Evolutionary conservation across 202 grass and related monocot genomes (phyloP).

Genomic region (Eragrostis tef): DNA sequence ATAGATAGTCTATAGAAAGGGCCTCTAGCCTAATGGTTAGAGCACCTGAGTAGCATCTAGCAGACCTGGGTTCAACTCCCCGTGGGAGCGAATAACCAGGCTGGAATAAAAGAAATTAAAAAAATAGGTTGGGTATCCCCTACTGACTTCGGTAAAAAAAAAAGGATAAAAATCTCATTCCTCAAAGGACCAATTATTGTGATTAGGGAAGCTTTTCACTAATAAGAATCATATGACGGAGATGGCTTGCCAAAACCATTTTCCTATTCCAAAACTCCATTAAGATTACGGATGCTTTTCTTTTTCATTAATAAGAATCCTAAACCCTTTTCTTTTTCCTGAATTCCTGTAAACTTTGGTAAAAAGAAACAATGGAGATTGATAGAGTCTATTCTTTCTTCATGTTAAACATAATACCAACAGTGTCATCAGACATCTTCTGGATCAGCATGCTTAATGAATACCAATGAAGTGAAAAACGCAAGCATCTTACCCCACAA

Average conservation of each 20-base stretch:
- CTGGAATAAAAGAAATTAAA: no score
- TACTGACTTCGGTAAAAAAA: no score
- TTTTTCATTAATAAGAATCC: background rate
- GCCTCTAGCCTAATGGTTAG: no score
- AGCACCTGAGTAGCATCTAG: no score
- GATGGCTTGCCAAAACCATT: background rate
- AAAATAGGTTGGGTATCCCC: no score
- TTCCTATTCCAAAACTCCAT: background rate
- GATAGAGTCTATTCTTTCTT: background rate
- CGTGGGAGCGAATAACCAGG: no score
- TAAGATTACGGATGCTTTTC: background rate
- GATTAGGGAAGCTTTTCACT: slow-evolving; percentile 5
- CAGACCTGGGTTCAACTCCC: no score
- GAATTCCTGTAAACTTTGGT: background rate
- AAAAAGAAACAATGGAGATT: background rate
- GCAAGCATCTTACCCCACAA: slow-evolving; percentile 69
- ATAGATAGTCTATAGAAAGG: no score
- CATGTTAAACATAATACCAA: slow-evolving; percentile 3
- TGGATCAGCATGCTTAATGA: slow-evolving; percentile 21
- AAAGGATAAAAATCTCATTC: background rate
- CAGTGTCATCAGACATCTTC: background rate
- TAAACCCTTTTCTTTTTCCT: background rate
- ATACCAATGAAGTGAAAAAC: slow-evolving; percentile 48
- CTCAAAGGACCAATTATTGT: slow-evolving; percentile 23
- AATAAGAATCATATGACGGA: background rate